A percentile compares a stretch with the other conserved stretches of the same genome.
These are phyloP conservation scores for Fistulifera pelliculosa DNA, from an alignment of 108 stramenopile species.

Conservation along the genomic window DNA sequence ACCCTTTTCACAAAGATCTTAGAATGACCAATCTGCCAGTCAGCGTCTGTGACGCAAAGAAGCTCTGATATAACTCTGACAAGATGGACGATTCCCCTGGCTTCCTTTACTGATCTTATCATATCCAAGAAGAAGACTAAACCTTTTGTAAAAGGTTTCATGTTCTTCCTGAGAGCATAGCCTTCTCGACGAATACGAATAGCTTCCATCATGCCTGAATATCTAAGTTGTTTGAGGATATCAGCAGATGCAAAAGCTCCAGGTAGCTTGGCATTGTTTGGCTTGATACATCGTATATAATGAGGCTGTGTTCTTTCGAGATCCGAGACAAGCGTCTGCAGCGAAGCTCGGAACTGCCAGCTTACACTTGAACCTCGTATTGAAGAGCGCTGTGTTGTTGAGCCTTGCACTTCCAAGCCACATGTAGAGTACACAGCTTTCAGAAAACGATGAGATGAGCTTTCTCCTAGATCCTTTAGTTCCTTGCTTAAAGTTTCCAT, in stretches of 20 bases:
- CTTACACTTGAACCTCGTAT: constrained; percentile 83
- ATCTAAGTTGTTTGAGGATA: constrained; percentile 85
- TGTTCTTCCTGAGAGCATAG: constrained; percentile 87
- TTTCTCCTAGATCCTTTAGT: constrained; percentile 61
- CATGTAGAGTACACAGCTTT: constrained; percentile 35
- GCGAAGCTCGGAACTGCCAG: constrained; percentile 76
- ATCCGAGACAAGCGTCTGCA: constrained; percentile 71
- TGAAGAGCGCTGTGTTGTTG: constrained; percentile 42
- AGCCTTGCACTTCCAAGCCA: background rate
- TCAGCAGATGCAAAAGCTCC: constrained; percentile 66
- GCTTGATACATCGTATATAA: constrained; percentile 91
- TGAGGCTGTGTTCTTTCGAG: constrained; percentile 84
- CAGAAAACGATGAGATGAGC: constrained; percentile 39
- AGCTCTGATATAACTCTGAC: constrained; percentile 68
- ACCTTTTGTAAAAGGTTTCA: constrained; percentile 75
- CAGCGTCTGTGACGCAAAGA: constrained; percentile 66
- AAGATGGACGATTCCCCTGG: constrained; percentile 56
- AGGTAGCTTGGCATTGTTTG: constrained; percentile 66
- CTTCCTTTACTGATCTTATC: constrained; percentile 43
- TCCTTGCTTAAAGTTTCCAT: constrained; percentile 86
- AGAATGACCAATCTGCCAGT: constrained; percentile 88
- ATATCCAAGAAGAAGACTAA: constrained; percentile 60
- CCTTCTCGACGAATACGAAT: constrained; percentile 92
- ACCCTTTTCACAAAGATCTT: constrained; percentile 82
- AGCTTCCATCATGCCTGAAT: constrained; percentile 98